Evolutionary conservation across 805 yeast genomes (phyloP).

Genomic region (Kuraishia hungarica): DNA sequence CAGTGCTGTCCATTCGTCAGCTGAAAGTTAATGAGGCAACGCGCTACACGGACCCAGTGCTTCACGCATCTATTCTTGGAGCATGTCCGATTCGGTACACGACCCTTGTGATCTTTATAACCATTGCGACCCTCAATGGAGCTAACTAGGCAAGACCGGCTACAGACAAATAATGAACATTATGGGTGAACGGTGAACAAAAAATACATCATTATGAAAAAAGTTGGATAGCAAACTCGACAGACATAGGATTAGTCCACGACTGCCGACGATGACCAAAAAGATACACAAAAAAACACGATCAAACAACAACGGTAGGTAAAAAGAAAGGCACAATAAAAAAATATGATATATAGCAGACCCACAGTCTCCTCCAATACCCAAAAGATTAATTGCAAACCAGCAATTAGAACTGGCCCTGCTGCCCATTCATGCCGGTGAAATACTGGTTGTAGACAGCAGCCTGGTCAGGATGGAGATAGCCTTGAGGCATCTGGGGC

Average conservation of each 20-base stretch:
- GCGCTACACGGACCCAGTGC: not conserved
- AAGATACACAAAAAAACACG: not conserved
- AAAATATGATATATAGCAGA: not conserved
- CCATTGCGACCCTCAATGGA: not conserved
- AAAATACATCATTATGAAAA: not conserved
- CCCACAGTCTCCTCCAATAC: not conserved
- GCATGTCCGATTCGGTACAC: not conserved
- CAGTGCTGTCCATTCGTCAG: not conserved
- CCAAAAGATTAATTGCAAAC: conserved; percentile 17
- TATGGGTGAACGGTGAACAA: not conserved
- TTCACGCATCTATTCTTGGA: not conserved
- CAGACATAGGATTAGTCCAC: not conserved
- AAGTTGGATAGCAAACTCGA: not conserved
- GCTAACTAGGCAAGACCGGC: not conserved
- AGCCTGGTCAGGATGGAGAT: conserved; percentile 42
- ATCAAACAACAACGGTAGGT: not conserved
- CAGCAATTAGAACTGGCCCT: conserved; percentile 34
- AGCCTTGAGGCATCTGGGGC: conserved; percentile 36
- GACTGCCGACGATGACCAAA: not conserved
- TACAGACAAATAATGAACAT: not conserved
- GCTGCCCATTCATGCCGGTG: conserved; percentile 48
- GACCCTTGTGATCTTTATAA: too few relatives aligned
- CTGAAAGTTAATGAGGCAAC: not conserved
- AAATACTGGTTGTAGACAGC: conserved; percentile 60
- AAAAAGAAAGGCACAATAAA: not conserved